Percentiles rank a stretch among this genome's conserved stretches.
phyloP scores from a whole-genome alignment of 768 basidiomycete genomes.

The Tephrocybe sp. region DNA sequence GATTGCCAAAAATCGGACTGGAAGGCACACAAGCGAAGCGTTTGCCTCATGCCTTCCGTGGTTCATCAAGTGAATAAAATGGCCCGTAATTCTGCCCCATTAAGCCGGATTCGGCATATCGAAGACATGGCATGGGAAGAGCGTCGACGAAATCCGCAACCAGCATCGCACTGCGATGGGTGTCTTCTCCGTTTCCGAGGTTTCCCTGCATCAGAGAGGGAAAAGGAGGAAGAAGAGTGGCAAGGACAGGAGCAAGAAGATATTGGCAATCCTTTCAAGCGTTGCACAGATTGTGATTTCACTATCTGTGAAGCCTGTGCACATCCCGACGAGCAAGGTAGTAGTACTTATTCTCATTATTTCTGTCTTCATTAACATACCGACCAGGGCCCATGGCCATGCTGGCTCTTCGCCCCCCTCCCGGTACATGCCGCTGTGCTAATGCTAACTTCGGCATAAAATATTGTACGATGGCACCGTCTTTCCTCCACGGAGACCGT shows the following conservation, averaged over 20 bases:
- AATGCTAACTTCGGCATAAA: slow-evolving; percentile 18
- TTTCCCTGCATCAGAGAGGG: slow-evolving; percentile 11
- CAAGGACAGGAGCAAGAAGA: too few species aligned
- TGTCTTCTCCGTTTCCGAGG: slow-evolving; percentile 17
- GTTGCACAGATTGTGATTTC: too few species aligned
- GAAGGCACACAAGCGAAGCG: slow-evolving; percentile 22
- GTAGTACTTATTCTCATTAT: too few species aligned
- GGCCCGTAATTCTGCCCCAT: slow-evolving; percentile 8
- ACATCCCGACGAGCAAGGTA: too few species aligned
- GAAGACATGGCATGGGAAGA: slow-evolving; percentile 9
- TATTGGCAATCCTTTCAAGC: too few species aligned
- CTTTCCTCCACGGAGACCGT: slow-evolving; percentile 17
- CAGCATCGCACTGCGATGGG: slow-evolving; percentile 13
- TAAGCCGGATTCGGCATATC: not conserved
- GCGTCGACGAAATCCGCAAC: slow-evolving; percentile 10
- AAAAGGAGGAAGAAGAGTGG: slow-evolving; percentile 13
- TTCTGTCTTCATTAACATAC: too few species aligned
- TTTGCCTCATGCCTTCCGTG: slow-evolving; percentile 18
- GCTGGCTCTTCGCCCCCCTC: slow-evolving; percentile 14
- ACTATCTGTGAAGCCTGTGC: too few species aligned
- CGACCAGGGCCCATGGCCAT: too few species aligned
- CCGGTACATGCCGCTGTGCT: slow-evolving; percentile 17
- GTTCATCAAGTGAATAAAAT: slow-evolving; percentile 15
- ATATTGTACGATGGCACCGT: slow-evolving; percentile 14
- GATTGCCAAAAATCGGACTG: slow-evolving; percentile 20